Evolutionary conservation across 2,329 filamentous ascomycete species (phyloP).

Genomic region (Metarhizium album): DNA sequence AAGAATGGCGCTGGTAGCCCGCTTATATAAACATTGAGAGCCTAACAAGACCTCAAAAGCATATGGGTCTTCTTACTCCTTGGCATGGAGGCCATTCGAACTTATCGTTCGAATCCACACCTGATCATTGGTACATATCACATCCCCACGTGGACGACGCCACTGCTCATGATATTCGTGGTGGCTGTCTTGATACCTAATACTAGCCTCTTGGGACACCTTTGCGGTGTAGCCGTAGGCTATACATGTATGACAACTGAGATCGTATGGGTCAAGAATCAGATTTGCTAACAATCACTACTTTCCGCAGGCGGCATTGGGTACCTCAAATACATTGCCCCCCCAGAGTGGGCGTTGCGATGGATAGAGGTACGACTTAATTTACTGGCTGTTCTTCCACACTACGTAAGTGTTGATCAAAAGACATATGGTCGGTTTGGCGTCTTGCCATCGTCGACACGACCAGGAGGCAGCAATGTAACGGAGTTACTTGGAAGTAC

Average conservation of each 20-base stretch:
- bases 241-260: conserved; percentile 64
- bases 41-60: conserved; percentile 33
- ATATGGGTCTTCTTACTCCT: conserved; percentile 89
- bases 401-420: conserved; percentile 90
- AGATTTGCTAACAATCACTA: background rate
- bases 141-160: conserved; percentile 88
- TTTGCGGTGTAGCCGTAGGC: conserved; percentile 73
- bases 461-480: conserved; percentile 31
- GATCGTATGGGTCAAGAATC: background rate
- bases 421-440: conserved; percentile 93
- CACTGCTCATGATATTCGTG: conserved; percentile 65
- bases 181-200: conserved; percentile 68
- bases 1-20: conserved; percentile 15
- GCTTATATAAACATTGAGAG: background rate
- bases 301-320: conserved; percentile 59
- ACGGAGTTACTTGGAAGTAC: conserved; percentile 50
- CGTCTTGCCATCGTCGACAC: conserved; percentile 56
- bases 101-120: conserved; percentile 69
- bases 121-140: conserved; percentile 52
- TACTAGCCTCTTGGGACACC: conserved; percentile 76
- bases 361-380: conserved; percentile 87
- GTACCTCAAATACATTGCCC: conserved; percentile 80
- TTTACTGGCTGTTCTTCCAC: conserved; percentile 69
- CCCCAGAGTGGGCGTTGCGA: conserved; percentile 75
- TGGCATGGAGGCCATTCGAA: conserved; percentile 75